phyloP scores from a whole-genome alignment of 1,284 basidiomycete genomes.

The Austropuccinia psidii region DNA sequence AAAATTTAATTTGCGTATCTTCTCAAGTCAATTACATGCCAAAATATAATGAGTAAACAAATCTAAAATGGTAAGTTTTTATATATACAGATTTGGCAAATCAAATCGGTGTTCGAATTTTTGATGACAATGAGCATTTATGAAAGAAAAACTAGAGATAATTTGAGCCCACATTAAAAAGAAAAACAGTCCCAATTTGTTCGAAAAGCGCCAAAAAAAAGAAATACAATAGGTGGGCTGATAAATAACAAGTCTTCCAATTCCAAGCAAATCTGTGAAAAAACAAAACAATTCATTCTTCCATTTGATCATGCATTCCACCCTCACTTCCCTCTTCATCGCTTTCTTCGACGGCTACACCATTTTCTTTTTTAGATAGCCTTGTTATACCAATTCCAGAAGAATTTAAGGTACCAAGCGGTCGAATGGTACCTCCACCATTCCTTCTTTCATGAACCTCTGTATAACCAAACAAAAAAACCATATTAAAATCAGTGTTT shows the following conservation, averaged over 20 bases:
- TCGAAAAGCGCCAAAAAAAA: not conserved
- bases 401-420: not conserved
- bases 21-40: too few relatives aligned
- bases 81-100: too few relatives aligned
- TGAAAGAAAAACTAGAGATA: not conserved
- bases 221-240: not conserved
- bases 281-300: not conserved
- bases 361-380: too few relatives aligned
- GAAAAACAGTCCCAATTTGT: too few relatives aligned
- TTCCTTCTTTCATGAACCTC: conserved; percentile 28
- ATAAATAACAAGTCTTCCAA: not conserved
- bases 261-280: not conserved
- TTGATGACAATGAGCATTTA: not conserved
- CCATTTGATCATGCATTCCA: not conserved
- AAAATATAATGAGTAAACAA: too few relatives aligned
- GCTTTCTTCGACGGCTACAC: too few relatives aligned
- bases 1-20: too few relatives aligned
- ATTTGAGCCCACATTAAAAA: not conserved
- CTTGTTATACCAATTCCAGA: not conserved
- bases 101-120: not conserved
- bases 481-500: not conserved
- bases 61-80: too few relatives aligned
- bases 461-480: not conserved
- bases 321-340: not conserved
- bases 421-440: not conserved